Evolutionary conservation across 2,329 filamentous ascomycete species (phyloP).

Genomic region (Pyrenophora tritici-repentis): DNA sequence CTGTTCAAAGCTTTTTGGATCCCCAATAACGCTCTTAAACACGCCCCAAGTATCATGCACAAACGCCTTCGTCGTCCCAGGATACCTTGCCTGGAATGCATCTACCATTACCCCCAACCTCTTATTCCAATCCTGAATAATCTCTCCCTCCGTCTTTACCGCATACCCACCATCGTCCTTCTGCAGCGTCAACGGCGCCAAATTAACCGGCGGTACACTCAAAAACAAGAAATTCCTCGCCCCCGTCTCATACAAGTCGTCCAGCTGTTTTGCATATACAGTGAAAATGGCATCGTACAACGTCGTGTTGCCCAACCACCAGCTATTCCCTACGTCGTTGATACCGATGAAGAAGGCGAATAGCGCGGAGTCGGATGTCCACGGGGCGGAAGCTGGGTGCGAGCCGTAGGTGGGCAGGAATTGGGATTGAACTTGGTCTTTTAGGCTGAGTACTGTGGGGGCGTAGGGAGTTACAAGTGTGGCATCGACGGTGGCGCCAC

Average conservation of each 20-base stretch:
- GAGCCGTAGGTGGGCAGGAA: conserved; percentile 52
- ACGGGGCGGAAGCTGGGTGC: conserved; percentile 43
- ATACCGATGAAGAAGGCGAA: conserved; percentile 62
- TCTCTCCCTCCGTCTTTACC: conserved; percentile 46
- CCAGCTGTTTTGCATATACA: conserved; percentile 45
- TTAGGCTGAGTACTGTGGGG: conserved; percentile 56
- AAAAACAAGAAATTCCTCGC: conserved; percentile 58
- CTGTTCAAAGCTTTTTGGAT: conserved; percentile 56
- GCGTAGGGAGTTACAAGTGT: conserved; percentile 55
- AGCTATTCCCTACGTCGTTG: conserved; percentile 61
- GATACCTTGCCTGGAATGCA: conserved; percentile 43
- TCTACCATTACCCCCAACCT: conserved; percentile 51
- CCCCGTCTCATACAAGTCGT: conserved; percentile 52
- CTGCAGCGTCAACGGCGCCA: conserved; percentile 54
- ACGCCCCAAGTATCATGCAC: conserved; percentile 59
- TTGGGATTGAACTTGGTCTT: conserved; percentile 55
- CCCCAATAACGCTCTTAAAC: conserved; percentile 59
- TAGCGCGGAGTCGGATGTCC: conserved; percentile 53
- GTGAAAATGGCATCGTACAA: conserved; percentile 45
- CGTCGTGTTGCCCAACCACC: conserved; percentile 47
- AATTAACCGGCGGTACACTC: conserved; percentile 56
- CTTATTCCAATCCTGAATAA: conserved; percentile 59
- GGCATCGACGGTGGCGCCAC: conserved; percentile 50
- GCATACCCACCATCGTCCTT: conserved; percentile 44
- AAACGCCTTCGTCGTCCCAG: conserved; percentile 52